Base-by-base conservation (phyloP, 495 filamentous ascomycete genomes). In the Penicillium canariense region DNA sequence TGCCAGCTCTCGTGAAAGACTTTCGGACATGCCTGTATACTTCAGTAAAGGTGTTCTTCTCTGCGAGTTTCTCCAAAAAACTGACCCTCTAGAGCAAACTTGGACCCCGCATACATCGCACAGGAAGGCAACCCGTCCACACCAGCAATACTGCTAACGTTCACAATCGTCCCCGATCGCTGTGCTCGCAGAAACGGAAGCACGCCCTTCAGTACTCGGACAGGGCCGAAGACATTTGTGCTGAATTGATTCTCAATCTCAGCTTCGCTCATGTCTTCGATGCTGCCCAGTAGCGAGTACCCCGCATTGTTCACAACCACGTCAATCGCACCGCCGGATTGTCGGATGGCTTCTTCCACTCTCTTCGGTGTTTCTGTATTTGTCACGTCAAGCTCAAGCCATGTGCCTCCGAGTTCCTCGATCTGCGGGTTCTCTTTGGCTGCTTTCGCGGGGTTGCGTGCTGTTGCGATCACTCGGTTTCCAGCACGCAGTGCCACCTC, bases 391-490 rank as follows among this genome's bases (percentile, higher is more conserved):
- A 81, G 59, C 20, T 76, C 63, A 6, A 73, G 36, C 56, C 60
- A 61, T 50, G 27, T 59, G 4, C 65, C 68, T 8, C 68, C 68
- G 4, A 60, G 27, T 23, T 49, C 25, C 26, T 61, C 58, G 35
- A 78, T 60, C 9, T 62, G 52, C 2, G 40, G 36, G 25, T 61
- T 57, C 14, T 52, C 52, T 10, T 54, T 48, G 4, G 72, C 62
- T 17, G 73, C 72, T 44, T 65, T 68, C 2, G 68, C 64, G 1
- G 68, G 61, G 54, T 71, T 74, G 52, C 82, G 81, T 5, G 76
- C 77, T n/a, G 80, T 77, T 5, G 74, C 82, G 35, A 84, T 73
- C n/a, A 86, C 82, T 15, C 70, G 69, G 64, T 83, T 71, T 15
- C 79, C 78, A 14, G 73, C 68, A 9, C 54, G 42, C 7, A 84